Evolutionary conservation across 2,329 filamentous ascomycete species (phyloP), one percentile per base, ranked within the genome.

Genomic region (Botrytis sinoallii): DNA sequence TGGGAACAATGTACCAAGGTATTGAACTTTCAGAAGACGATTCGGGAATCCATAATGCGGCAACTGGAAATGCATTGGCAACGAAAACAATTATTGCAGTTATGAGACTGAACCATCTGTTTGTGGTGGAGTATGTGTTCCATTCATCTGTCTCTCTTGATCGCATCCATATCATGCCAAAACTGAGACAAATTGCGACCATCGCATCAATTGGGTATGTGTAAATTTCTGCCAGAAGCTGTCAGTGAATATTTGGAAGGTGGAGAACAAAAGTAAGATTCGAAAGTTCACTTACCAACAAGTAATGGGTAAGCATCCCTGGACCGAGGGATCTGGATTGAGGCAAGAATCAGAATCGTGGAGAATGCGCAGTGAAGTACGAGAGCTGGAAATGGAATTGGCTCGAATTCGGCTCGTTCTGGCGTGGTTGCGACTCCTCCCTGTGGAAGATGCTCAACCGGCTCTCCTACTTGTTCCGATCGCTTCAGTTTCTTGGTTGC

Each of bases 121-220:
- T 69, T 22, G 55, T 42, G 0, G 32, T 46, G 5, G 71, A 73
- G 40, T 61, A 61, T 29, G 3, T 59, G 64, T 73, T 73, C 71
- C 71, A 73, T 16, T 32, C 18, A 48, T 65, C 68, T 38, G 64
- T 46, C 7, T 20, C 4, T 14, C 35, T 57, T 29, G 59, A 40
- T 3, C 71, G 64, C 64, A 73, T 73, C 32, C 42, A 42, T 29
- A 73, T 73, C 14, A 73, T 57, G 14, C 64, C 64, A 10, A 73
- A 42, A 12, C 64, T 69, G n/a, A 79, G 75, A 25, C 81, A 69
- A 32, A 69, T 69, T 0, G 64, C 81, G 55, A 82, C 77, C 48
- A 81, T 75, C 2, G 80, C 77, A 60, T 82, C 79, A n/a, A 84
- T 79, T n/a, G 81, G 80, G 75, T 85, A 85, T 59, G 80, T 78